Percentiles rank a stretch among this genome's conserved stretches.
Conservation (phyloP, 352 stramenopile genomes). For the Globisporangium takayamanum region DNA sequence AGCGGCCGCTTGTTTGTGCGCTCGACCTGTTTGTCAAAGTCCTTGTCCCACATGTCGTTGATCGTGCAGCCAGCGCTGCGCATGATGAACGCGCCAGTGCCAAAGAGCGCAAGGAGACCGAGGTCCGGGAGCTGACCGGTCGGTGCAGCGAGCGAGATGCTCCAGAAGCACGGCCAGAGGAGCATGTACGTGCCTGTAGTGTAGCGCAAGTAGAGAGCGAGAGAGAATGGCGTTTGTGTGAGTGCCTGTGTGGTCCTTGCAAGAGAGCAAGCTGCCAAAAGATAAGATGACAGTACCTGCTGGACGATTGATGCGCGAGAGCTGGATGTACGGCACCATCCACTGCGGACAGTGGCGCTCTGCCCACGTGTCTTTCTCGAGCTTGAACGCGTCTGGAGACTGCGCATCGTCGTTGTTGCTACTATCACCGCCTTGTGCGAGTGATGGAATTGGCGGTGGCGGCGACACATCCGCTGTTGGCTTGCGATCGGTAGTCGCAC, state of each 20-base stretch:
- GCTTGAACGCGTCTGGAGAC: slow-evolving; percentile 33
- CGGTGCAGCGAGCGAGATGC: slow-evolving; percentile 91
- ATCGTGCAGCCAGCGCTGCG: slow-evolving; percentile 97
- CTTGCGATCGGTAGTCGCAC: neutral
- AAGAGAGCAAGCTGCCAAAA: neutral
- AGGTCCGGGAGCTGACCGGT: slow-evolving; percentile 74
- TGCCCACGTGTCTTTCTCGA: slow-evolving; percentile 86
- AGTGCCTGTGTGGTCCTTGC: neutral
- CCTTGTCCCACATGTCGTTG: slow-evolving; percentile 99
- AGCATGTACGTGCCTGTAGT: slow-evolving; percentile 90
- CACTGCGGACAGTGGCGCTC: slow-evolving; percentile 64
- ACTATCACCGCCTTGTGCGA: slow-evolving; percentile 1
- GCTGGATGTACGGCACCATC: slow-evolving; percentile 84
- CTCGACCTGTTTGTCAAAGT: slow-evolving; percentile 95
- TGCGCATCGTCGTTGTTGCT: neutral
- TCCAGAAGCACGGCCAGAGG: slow-evolving; percentile 97
- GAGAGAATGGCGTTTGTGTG: neutral
- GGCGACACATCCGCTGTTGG: neutral
- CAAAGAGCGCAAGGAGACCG: slow-evolving; percentile 76
- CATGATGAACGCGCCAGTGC: slow-evolving; percentile 95
- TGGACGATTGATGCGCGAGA: slow-evolving; percentile 80
- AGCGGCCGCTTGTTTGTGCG: slow-evolving; percentile 94
- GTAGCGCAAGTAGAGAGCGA: neutral
- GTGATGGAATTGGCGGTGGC: slow-evolving; percentile 2
- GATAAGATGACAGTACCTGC: slow-evolving; percentile 24